Base-by-base conservation (phyloP, 192 early-diverging fungal genomes). In the Coemansia asiatica region DNA sequence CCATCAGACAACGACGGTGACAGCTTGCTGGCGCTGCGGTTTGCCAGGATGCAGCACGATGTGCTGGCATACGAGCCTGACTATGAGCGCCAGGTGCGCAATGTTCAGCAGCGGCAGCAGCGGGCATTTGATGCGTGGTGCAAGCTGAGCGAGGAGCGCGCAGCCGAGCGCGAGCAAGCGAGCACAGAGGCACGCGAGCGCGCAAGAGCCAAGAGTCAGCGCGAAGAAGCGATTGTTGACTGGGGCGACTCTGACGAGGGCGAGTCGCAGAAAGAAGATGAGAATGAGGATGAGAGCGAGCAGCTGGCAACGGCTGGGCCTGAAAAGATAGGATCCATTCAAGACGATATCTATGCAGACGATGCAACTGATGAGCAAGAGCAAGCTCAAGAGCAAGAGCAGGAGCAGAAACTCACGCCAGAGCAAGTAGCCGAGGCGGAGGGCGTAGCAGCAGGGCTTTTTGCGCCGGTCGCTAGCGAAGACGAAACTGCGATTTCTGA, bases 31-130 rank as follows among this genome's bases (percentile, higher is more conserved):
- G 70, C 79, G 6, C 46, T 75, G 35, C 79, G 73, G 16, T 75
- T 75, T 60, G 44, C 28, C 12, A 71, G 68, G 18, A 47, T 71
- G 51, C 65, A 56, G 40, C 74, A 82, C n/a, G 68, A 73, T 31
- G 64, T 82, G 19, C 66, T 74, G 23, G 76, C 71, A 6, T 79
- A 79, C 22, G 68, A 67, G 25, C 76, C 76, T 10, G 71, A 74
- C 36, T 79, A 79, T 57, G 71, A 79, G 71, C 66, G 59, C n/a
- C 66, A 59, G 16, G 71, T 74, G 33, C 67, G 55, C 18, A 40
- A 61, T 8, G 69, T 63, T 8, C 76, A 74, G 61, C 31, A 26
- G 22, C 35, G 36, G 25, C 76, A 74, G 62, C 44, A 44, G n/a
- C 54, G 29, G 0, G 76, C 70, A 36, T 79, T 61, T 25, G 67